phyloP scores from a whole-genome alignment of 2,329 filamentous ascomycete species.

The Dactylella cylindrospora region DNA sequence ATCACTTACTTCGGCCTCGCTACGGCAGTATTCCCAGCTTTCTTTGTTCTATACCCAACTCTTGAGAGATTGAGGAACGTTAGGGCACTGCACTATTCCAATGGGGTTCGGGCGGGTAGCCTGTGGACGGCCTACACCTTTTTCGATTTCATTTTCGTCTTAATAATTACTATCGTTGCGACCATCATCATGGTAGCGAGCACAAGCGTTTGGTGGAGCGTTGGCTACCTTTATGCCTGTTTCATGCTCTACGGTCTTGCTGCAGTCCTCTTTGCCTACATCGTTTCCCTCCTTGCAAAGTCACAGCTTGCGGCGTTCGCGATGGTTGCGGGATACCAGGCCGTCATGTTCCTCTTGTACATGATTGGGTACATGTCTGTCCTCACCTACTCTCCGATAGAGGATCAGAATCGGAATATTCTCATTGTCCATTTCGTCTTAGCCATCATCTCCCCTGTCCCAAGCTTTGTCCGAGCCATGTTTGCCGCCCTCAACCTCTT shows the following conservation, averaged over 20 bases:
- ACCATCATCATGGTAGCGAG: constrained; percentile 64
- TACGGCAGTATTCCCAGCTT: constrained; percentile 75
- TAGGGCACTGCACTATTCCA: constrained; percentile 83
- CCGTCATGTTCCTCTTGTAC: constrained; percentile 69
- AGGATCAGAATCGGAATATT: constrained; percentile 67
- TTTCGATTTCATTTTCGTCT: constrained; percentile 77
- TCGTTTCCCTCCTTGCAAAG: constrained; percentile 75
- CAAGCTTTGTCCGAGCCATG: constrained; percentile 71
- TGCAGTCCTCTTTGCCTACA: constrained; percentile 73
- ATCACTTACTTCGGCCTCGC: constrained; percentile 79
- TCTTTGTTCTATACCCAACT: constrained; percentile 88
- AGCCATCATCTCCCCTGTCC: constrained; percentile 72
- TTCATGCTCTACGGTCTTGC: constrained; percentile 79
- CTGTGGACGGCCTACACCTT: constrained; percentile 80
- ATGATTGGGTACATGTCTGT: constrained; percentile 71
- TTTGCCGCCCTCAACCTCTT: constrained; percentile 82
- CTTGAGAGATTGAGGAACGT: constrained; percentile 77
- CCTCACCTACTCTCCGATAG: constrained; percentile 71
- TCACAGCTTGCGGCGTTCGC: constrained; percentile 84
- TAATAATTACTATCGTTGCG: constrained; percentile 56
- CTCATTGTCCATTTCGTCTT: constrained; percentile 74
- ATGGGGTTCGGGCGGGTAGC: constrained; percentile 78
- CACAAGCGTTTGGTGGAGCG: constrained; percentile 70
- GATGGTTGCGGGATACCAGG: constrained; percentile 75
- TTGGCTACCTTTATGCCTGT: constrained; percentile 79